Evolutionary conservation across 192 early-diverging fungal species (phyloP).

Genomic region (Mortierella antarctica): DNA sequence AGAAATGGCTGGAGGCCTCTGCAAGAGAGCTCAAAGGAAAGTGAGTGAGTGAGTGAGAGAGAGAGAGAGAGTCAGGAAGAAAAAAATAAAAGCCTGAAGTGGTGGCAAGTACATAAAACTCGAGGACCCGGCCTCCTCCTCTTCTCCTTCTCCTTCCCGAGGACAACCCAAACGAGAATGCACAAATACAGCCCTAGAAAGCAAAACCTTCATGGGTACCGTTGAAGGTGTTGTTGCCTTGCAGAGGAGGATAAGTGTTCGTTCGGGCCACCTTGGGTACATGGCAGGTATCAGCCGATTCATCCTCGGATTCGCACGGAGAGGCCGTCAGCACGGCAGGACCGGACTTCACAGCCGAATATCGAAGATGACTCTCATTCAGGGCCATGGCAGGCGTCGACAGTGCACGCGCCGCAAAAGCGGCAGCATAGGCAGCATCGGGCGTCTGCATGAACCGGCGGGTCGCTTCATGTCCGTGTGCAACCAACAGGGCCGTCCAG

Average conservation of each 20-base stretch:
- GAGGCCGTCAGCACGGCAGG: neutral
- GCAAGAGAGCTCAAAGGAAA: too few relatives aligned
- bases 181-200: neutral
- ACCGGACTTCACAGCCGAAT: constrained; percentile 3
- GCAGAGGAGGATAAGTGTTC: constrained; percentile 10
- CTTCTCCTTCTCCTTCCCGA: too few relatives aligned
- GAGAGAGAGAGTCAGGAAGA: too few relatives aligned
- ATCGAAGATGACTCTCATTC: constrained; percentile 32
- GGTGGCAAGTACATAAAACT: too few relatives aligned
- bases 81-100: too few relatives aligned
- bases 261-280: constrained; percentile 16
- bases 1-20: too few relatives aligned
- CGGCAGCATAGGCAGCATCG: constrained; percentile 9
- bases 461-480: constrained; percentile 50
- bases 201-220: neutral
- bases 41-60: too few relatives aligned
- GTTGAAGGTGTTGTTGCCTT: neutral
- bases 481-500: constrained; percentile 63
- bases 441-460: constrained; percentile 41
- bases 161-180: too few relatives aligned
- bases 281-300: neutral
- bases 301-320: constrained; percentile 2
- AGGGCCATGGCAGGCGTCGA: constrained; percentile 32
- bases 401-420: constrained; percentile 23
- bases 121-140: too few relatives aligned